Percentiles rank a stretch among this genome's conserved stretches.
These are phyloP conservation scores for Antitrichia curtipendula DNA, from an alignment of 225 moss, liverwort and hornwort genomes.

Conservation along the genomic window DNA sequence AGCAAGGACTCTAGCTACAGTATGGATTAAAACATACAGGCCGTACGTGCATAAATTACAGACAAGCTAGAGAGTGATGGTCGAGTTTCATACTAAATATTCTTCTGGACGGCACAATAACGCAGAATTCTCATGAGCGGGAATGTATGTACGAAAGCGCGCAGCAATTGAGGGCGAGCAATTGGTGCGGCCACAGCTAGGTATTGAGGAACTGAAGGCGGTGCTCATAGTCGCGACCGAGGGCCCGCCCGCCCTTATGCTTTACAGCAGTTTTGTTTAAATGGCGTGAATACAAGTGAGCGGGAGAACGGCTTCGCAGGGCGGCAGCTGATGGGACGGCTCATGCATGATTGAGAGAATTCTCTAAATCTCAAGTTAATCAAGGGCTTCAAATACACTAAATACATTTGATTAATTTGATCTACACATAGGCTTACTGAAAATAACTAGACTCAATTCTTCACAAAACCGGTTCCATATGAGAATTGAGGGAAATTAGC, in stretches of 20 bases:
- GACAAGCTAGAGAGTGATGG: not conserved
- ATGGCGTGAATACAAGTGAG: not conserved
- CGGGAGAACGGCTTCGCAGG: not conserved
- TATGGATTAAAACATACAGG: not conserved
- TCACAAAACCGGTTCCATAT: too few relatives aligned
- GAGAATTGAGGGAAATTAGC: too few relatives aligned
- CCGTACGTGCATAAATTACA: not conserved
- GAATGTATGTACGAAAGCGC: not conserved
- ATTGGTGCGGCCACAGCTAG: not conserved
- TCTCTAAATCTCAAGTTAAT: not conserved
- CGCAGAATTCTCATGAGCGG: not conserved
- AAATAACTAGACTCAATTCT: too few relatives aligned
- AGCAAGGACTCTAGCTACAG: not conserved
- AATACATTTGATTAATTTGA: too few relatives aligned
- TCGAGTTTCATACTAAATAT: not conserved
- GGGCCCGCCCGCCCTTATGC: not conserved
- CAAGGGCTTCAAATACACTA: not conserved
- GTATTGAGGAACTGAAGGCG: not conserved
- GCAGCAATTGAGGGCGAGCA: not conserved
- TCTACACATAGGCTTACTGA: too few relatives aligned
- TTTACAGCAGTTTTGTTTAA: not conserved
- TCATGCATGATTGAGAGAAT: too few relatives aligned
- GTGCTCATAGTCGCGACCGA: not conserved
- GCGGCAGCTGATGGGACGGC: not conserved
- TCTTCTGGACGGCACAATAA: not conserved